Evolutionary conservation across 768 basidiomycete genomes (phyloP), one percentile per base, ranked within the genome.

Genomic region (Mycena vitilis): DNA sequence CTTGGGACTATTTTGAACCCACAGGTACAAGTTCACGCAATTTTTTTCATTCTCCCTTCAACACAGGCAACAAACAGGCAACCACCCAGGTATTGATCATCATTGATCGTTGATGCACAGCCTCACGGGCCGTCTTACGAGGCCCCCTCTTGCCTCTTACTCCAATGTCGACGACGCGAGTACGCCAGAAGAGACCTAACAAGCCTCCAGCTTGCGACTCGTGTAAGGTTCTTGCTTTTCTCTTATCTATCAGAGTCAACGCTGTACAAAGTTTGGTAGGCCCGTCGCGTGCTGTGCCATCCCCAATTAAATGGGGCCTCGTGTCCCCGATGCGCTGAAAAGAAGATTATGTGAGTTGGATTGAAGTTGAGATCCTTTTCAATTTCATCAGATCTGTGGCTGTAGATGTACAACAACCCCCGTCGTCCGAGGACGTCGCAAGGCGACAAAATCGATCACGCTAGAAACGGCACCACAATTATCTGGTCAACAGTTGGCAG

Each of bases 341-440:
- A 63, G 22, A 20, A n/a, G 12, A 34, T 25, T 9, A 13, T 55
- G 51, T 53, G 11, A 5, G 40, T 53, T 30, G 30, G 30, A 30
- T 30, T 30, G 30, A 6, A 9, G 9, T 5, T 9, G 40, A 40
- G 9, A 12, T 25, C 2, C 12, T 0, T 8, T 34, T 53, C 38
- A 11, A 34, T 13, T 40, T 2, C 30, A 30, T 6, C 1, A 15
- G 0, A 30, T 6, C 25, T 25, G 6, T 30, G 15, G 1, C 5
- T n/a, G 18, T 30, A 63, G 61, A 45, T 63, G 62, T 34, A 54
- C 34, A 3, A 63, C 62, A 34, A 63, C 62, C 8, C 62, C 62
- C 18, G 42, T 45, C 45, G 6, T 22, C 5, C 62, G 53, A 3
- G 52, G 62, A 22, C 62, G 48, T 13, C 49, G 25, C 47, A 42